Conservation (phyloP, 176 grass and related monocot genomes). For the Carex kokanica region DNA sequence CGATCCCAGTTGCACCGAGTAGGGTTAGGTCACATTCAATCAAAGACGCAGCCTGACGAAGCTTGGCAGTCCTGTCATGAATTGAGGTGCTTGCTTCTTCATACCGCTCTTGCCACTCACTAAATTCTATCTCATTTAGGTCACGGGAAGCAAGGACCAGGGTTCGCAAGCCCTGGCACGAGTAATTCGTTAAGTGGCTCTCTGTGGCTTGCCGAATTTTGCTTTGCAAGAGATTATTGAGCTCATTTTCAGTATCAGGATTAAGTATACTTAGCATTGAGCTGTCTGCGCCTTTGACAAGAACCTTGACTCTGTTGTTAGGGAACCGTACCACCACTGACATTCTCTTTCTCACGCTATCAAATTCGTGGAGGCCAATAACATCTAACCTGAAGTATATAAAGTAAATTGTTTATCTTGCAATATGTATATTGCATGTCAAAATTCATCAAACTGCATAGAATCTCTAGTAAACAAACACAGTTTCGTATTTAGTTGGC, state of each 20-base stretch:
- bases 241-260: slow-evolving; percentile 22
- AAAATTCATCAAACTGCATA: background rate
- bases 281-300: slow-evolving; percentile 97
- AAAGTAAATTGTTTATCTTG: background rate
- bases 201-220: slow-evolving; percentile 68
- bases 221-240: slow-evolving; percentile 35
- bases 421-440: background rate
- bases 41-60: slow-evolving; percentile 76
- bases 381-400: slow-evolving; percentile 81
- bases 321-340: slow-evolving; percentile 95
- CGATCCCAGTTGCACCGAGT: slow-evolving; percentile 88
- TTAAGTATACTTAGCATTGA: slow-evolving; percentile 89
- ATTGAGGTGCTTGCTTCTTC: slow-evolving; percentile 97
- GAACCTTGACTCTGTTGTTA: slow-evolving; percentile 82
- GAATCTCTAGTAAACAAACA: background rate
- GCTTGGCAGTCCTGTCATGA: slow-evolving; percentile 84
- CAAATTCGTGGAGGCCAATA: slow-evolving; percentile 98
- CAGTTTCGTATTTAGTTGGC: background rate
- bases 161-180: slow-evolving; percentile 75
- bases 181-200: slow-evolving; percentile 69
- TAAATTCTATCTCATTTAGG: slow-evolving; percentile 64
- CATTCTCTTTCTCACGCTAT: slow-evolving; percentile 98
- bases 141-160: slow-evolving; percentile 77
- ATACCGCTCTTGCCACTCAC: slow-evolving; percentile 81
- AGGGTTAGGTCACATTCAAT: slow-evolving; percentile 82